phyloP scores from a whole-genome alignment of 2,329 filamentous ascomycete genomes.

The Sporothrix brasiliensis region DNA sequence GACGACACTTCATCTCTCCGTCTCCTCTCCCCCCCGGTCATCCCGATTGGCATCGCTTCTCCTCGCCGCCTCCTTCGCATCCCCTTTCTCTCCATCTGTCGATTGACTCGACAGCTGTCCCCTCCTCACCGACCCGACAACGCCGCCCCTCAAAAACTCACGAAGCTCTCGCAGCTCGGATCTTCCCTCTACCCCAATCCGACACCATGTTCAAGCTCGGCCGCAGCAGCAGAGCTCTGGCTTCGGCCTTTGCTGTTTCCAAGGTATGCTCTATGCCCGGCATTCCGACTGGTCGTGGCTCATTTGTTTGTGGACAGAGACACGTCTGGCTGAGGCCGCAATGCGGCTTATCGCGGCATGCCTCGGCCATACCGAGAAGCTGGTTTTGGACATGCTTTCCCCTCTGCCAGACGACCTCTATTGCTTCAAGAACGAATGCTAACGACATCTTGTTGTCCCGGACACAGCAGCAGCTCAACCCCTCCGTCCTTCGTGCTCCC shows the following conservation, averaged over 20 bases:
- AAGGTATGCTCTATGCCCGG: slow-evolving; percentile 58
- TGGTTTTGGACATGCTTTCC: not conserved
- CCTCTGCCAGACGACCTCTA: not conserved
- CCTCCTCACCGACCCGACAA: slow-evolving; percentile 14
- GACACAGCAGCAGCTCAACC: slow-evolving; percentile 47
- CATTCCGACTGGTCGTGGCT: not conserved
- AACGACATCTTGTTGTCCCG: not conserved
- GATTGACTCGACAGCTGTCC: slow-evolving; percentile 23
- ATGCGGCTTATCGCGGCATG: slow-evolving; percentile 18
- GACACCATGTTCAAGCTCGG: slow-evolving; percentile 82
- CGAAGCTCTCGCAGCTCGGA: slow-evolving; percentile 17
- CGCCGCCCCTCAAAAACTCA: not conserved
- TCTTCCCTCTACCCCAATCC: not conserved
- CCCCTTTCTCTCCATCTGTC: slow-evolving; percentile 8
- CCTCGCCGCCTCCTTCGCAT: not conserved
- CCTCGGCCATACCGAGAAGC: not conserved
- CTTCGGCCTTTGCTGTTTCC: slow-evolving; percentile 75
- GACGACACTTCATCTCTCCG: not conserved
- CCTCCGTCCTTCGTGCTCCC: slow-evolving; percentile 59
- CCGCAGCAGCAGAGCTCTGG: slow-evolving; percentile 77
- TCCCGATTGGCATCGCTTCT: slow-evolving; percentile 6
- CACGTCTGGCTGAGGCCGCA: not conserved
- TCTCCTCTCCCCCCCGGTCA: slow-evolving; percentile 1
- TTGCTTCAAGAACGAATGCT: not conserved
- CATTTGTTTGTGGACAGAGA: not conserved